Percentiles rank a stretch among this genome's conserved stretches.
Conservation (phyloP, 1,139 yeast genomes). For the Casaregolazyma lundiana region DNA sequence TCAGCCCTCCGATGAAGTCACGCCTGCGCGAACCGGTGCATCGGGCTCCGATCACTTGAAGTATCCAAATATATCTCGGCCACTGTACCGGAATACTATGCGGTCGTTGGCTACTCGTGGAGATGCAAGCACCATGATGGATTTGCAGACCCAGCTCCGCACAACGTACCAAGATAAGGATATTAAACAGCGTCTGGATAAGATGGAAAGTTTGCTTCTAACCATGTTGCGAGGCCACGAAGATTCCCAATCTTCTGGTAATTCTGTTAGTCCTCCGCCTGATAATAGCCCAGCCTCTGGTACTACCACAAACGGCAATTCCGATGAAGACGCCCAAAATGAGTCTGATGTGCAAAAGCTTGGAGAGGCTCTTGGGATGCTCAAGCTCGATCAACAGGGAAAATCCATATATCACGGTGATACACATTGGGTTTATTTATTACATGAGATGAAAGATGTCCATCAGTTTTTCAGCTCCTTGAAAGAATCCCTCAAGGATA, state of each 20-base stretch:
- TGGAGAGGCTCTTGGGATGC: constrained; percentile 34
- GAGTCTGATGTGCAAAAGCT: constrained; percentile 20
- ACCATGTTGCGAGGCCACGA: constrained; percentile 21
- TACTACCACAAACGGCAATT: neutral
- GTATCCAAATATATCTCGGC: neutral
- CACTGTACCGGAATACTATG: neutral
- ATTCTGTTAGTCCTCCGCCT: constrained; percentile 4
- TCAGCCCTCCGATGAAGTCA: neutral
- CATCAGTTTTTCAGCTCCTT: constrained; percentile 26
- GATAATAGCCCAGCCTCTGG: constrained; percentile 9
- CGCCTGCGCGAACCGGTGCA: neutral
- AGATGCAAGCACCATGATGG: neutral
- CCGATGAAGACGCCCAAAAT: neutral
- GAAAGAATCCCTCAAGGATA: constrained; percentile 6
- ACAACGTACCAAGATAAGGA: neutral
- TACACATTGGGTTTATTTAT: constrained; percentile 34
- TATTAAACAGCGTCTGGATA: constrained; percentile 25
- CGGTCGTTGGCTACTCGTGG: neutral
- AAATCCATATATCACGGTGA: constrained; percentile 35
- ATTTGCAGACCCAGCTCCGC: neutral
- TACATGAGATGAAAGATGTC: constrained; percentile 31
- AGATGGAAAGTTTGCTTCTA: constrained; percentile 30
- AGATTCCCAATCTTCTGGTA: constrained; percentile 1
- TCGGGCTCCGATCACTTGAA: neutral
- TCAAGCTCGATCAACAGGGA: constrained; percentile 33